A percentile compares a stretch with the other conserved stretches of the same genome.
Evolutionary conservation across 768 basidiomycete species (phyloP).

Genomic region (Solioccasus polychromus): DNA sequence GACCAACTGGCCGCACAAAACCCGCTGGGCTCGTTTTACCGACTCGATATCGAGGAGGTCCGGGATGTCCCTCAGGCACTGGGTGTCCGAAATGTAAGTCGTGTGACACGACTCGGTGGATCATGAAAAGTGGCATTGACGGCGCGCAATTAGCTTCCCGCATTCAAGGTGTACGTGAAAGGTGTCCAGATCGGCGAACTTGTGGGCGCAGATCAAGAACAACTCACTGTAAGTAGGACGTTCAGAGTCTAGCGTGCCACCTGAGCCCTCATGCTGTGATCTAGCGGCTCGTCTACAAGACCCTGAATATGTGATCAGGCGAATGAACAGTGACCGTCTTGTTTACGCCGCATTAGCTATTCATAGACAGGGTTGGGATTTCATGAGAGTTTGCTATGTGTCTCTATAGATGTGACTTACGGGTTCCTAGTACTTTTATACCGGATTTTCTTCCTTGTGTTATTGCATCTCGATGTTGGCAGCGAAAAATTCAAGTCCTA

Average conservation of each 20-base stretch:
- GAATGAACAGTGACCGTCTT: background rate
- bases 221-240: slow-evolving; percentile 22
- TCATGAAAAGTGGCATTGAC: slow-evolving; percentile 16
- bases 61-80: slow-evolving; percentile 24
- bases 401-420: slow-evolving; percentile 19
- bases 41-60: slow-evolving; percentile 29
- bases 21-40: slow-evolving; percentile 27
- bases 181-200: slow-evolving; percentile 29
- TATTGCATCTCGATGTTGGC: background rate
- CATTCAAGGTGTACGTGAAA: slow-evolving; percentile 31
- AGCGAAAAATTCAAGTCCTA: background rate
- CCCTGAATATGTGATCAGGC: slow-evolving; percentile 25
- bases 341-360: slow-evolving; percentile 11
- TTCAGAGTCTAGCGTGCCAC: slow-evolving; percentile 4
- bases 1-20: slow-evolving; percentile 27
- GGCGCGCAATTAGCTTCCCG: slow-evolving; percentile 22
- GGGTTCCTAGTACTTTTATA: slow-evolving; percentile 3
- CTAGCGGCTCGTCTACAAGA: slow-evolving; percentile 28
- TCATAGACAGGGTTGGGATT: slow-evolving; percentile 18
- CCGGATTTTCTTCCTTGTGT: slow-evolving; percentile 5
- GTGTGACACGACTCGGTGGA: slow-evolving; percentile 5
- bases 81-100: slow-evolving; percentile 23
- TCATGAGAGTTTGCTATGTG: slow-evolving; percentile 8
- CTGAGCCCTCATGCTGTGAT: slow-evolving; percentile 19
- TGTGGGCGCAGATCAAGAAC: slow-evolving; percentile 24